Evolutionary conservation across 2,329 filamentous ascomycete species (phyloP), one percentile per base, ranked within the genome.

Genomic region (Aureobasidium pullulans): DNA sequence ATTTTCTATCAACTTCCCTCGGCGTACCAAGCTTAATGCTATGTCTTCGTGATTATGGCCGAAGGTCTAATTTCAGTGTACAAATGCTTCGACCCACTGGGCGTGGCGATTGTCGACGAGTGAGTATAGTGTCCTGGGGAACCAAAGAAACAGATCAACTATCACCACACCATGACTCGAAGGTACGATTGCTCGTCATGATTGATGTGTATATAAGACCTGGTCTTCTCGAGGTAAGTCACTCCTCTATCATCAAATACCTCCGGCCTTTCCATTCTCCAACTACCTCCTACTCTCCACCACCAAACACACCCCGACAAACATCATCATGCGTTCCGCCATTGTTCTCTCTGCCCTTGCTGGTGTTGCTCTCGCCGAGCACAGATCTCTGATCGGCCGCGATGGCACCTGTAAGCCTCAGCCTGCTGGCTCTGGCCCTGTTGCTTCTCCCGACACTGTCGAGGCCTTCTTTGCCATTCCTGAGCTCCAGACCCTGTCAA

Each of bases 381-480:
- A 48, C 36, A 59, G 57, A 46, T 31, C 57, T 39, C 64, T 66
- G 29, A 53, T 59, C 31, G 57, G 23, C 19, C 44, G 50, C 43
- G 40, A 56, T 42, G 28, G 59, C 19, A 44, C 64, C 10, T 65
- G 65, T 46, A 62, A 60, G 40, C 44, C 60, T 47, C 60, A 65
- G 15, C 62, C 64, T n/a, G 43, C 31, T 42, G 65, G 65, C 15
- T 61, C 59, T 36, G 63, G 61, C 13, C 66, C 66, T 32, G 60
- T 62, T 29, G 58, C 64, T 16, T 60, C 42, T n/a, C 70, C 71
- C 6, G 73, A 76, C 59, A 73, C 69, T 5, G 64, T 63, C 16
- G 61, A 50, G 32, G 67, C 64, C 6, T 75, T 76, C 63, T 46
- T 59, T 16, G 49, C 23, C 31, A 67, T 57, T 59, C 46, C 60